Evolutionary conservation across 768 basidiomycete genomes (phyloP).

Genomic region (Leucosporidium creatinivorum): DNA sequence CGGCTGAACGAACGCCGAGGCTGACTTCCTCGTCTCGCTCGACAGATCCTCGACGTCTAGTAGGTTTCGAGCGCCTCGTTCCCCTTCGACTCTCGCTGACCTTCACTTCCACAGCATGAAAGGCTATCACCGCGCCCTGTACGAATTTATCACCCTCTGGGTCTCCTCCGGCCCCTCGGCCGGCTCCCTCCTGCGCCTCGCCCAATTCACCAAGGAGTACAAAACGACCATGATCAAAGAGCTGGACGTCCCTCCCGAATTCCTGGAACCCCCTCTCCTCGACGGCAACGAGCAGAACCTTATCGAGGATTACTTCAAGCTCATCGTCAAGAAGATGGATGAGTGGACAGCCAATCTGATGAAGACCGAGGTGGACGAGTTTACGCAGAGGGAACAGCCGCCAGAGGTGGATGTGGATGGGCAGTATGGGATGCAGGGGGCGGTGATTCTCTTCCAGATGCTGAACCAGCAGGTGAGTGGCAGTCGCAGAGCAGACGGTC

Average conservation of each 20-base stretch:
- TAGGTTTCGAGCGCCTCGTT: neutral
- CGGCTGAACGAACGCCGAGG: neutral
- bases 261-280: conserved; percentile 80
- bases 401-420: conserved; percentile 86
- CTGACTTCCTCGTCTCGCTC: neutral
- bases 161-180: conserved; percentile 73
- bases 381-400: conserved; percentile 69
- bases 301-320: conserved; percentile 88
- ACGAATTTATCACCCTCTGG: conserved; percentile 63
- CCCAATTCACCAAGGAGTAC: conserved; percentile 94
- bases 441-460: conserved; percentile 95
- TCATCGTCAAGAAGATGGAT: conserved; percentile 90
- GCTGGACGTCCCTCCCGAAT: conserved; percentile 69
- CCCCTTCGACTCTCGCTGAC: neutral
- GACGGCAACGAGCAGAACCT: conserved; percentile 88
- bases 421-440: conserved; percentile 80
- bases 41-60: conserved; percentile 30
- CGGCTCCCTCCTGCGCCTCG: conserved; percentile 72
- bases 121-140: conserved; percentile 81
- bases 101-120: conserved; percentile 47
- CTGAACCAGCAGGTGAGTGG: conserved; percentile 59
- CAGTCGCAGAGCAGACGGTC: too few relatives aligned
- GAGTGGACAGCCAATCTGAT: conserved; percentile 94
- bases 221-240: conserved; percentile 83
- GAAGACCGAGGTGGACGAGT: conserved; percentile 79